A percentile compares a stretch with the other conserved stretches of the same genome.
These are phyloP conservation scores for Santalum album DNA, from an alignment of 164 flowering plant genomes.

Conservation along the genomic window DNA sequence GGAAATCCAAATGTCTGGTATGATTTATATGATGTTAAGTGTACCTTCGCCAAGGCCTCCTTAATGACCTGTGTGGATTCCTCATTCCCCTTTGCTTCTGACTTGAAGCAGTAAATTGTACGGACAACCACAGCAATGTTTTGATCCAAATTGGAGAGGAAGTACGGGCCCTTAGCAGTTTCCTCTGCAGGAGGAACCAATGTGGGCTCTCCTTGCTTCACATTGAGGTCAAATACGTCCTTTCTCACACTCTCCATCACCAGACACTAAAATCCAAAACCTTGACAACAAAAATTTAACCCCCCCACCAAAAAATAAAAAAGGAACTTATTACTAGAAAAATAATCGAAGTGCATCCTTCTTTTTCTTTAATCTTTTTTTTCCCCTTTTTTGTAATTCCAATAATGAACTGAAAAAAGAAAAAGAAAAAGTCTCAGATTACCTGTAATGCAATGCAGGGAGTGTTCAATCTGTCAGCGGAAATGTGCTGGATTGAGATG, in stretches of 20 bases:
- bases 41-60: constrained; percentile 60
- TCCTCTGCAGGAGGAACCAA: constrained; percentile 44
- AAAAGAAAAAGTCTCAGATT: too few relatives aligned
- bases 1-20: too few relatives aligned
- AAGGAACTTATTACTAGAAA: neutral
- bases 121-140: constrained; percentile 59
- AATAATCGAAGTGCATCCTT: neutral
- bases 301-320: neutral
- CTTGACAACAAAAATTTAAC: neutral
- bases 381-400: too few relatives aligned
- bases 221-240: constrained; percentile 2
- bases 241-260: neutral
- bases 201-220: constrained; percentile 31
- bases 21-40: too few relatives aligned
- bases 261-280: neutral
- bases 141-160: constrained; percentile 56
- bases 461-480: too few relatives aligned
- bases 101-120: constrained; percentile 52
- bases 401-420: too few relatives aligned
- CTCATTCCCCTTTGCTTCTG: constrained; percentile 41
- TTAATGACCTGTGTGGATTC: constrained; percentile 44
- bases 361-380: too few relatives aligned
- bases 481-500: neutral
- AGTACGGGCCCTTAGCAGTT: constrained; percentile 47
- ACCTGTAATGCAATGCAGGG: too few relatives aligned